Evolutionary conservation across 192 early-diverging fungal genomes (phyloP).

Genomic region (Coemansia sp.): DNA sequence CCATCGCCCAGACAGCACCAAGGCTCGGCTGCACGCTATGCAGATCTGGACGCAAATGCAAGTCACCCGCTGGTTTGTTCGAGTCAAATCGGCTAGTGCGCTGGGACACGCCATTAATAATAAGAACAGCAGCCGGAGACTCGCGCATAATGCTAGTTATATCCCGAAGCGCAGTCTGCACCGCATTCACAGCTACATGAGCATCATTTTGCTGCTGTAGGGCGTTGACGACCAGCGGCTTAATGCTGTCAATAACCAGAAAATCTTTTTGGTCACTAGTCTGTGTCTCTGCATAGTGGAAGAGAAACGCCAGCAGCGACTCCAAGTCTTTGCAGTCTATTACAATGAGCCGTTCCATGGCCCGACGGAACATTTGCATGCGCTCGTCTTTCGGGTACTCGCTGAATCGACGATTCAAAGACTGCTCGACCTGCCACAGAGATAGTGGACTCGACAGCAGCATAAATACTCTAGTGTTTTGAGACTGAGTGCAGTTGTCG

Average conservation of each 20-base stretch:
- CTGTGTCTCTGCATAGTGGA: slow-evolving; percentile 14
- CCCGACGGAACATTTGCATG: slow-evolving; percentile 7
- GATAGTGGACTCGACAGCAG: slow-evolving; percentile 29
- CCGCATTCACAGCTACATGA: slow-evolving; percentile 29
- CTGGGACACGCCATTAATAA: slow-evolving; percentile 44
- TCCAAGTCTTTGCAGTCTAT: slow-evolving; percentile 39
- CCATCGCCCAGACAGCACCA: slow-evolving; percentile 28
- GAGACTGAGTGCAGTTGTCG: neutral
- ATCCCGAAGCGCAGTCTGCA: slow-evolving; percentile 27
- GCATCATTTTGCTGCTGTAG: slow-evolving; percentile 19
- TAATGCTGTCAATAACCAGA: slow-evolving; percentile 39
- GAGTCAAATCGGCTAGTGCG: slow-evolving; percentile 10
- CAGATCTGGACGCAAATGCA: neutral
- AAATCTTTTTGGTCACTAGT: slow-evolving; percentile 7
- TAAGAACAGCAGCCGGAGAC: slow-evolving; percentile 11
- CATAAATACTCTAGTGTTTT: slow-evolving; percentile 18
- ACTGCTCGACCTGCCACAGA: slow-evolving; percentile 27
- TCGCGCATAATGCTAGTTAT: slow-evolving; percentile 8
- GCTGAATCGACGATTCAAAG: slow-evolving; percentile 10
- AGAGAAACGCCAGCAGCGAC: slow-evolving; percentile 32
- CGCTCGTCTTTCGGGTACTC: neutral
- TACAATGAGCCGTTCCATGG: slow-evolving; percentile 29
- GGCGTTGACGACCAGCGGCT: slow-evolving; percentile 27
- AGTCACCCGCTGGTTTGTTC: neutral
- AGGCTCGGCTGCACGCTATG: slow-evolving; percentile 33